Evolutionary conservation across 2,329 filamentous ascomycete genomes (phyloP), one percentile per base, ranked within the genome.

Genomic region (Botrytis tulipae): DNA sequence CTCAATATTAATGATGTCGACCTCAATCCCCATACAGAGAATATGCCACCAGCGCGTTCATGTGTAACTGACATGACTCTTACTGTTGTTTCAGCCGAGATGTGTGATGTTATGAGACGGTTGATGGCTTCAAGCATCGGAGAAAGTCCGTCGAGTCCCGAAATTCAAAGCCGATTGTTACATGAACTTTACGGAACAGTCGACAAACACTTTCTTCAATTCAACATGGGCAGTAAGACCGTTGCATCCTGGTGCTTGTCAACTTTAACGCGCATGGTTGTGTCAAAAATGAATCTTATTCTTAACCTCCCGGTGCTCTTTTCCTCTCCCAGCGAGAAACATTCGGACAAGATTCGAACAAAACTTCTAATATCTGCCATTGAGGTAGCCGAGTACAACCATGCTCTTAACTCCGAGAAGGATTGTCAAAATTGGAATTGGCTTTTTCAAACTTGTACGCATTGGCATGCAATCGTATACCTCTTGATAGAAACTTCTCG

Each of bases 361-460:
- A 84, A 84, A 46, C 80, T 89, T 0, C 84, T 88, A 5, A 82
- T 85, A 60, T 82, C 86, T 0, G 86, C 85, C 3, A 85, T 88
- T 29, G 87, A 89, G 75, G 82, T 88, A 0, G 86, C 87, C 60
- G 87, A 89, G 77, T 88, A 87, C 76, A 88, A 85, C 74, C 84
- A 87, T 75, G 82, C 85, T 1, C 80, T 90, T n/a, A 88, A 87
- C 70, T 81, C 83, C 4, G 86, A 89, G 72, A 80, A 82, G 3
- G 82, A 81, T 25, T 84, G 83, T 71, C 83, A 83, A 16, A 85
- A 82, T 46, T 83, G 80, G 79, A 80, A 81, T 16, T 84, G 83
- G 83, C 22, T 78, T 29, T 84, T 81, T 68, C 81, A 82, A 25
- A 82, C 81, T n/a, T 82, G 82, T 73, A 81, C 79, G 1, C 82